Base-by-base conservation (phyloP, 306 rosid genomes). In the Sphenostylis stenocarpa region DNA sequence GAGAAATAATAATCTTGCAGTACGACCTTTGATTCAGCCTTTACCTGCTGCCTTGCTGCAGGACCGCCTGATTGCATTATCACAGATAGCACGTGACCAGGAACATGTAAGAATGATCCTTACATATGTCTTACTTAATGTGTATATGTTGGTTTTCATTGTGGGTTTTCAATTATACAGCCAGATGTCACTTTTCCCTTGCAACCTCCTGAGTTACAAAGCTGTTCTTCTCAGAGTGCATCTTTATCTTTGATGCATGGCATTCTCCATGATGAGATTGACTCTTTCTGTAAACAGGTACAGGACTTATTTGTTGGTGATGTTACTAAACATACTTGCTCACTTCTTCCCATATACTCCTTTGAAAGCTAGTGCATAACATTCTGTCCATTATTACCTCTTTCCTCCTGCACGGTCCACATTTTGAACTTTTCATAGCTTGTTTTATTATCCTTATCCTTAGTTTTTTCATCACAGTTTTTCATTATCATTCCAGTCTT, bases 81-180 rank as follows among this genome's bases (percentile, higher is more conserved):
- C 98, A 69, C 98, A 94, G 83, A 86, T 94, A 68, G 86, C 97
- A 61, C 90, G 90, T 60, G 98, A 94, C 78, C 98, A 91, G 85
- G 98, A 94, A 79, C 97, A 90, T 82, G 98, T 94, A 84, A 89
- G 89, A 64, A 64, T 60, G 81, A 73, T 62, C 23, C 61, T 72
- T 55, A 41, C 56, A 56, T 4, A 76, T 76, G 73, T 65, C 26
- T 51, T 65, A 72, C 51, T 28, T 48, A 24, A 16, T 70, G 31
- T 39, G 13, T 77, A 69, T 72, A 16, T 67, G 26, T 67, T 72
- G 56, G 58, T 77, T 31, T 67, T 84, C 7, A 80, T 81, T 60
- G 33, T 80, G 36, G 21, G 67, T 45, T 70, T 84, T 82, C 77
- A 53, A 28, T 81, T 68, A 52, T 85, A 80, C 96, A 94, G 98